phyloP scores from a whole-genome alignment of 306 rosid species.

The Oxytropis ochrocephala region DNA sequence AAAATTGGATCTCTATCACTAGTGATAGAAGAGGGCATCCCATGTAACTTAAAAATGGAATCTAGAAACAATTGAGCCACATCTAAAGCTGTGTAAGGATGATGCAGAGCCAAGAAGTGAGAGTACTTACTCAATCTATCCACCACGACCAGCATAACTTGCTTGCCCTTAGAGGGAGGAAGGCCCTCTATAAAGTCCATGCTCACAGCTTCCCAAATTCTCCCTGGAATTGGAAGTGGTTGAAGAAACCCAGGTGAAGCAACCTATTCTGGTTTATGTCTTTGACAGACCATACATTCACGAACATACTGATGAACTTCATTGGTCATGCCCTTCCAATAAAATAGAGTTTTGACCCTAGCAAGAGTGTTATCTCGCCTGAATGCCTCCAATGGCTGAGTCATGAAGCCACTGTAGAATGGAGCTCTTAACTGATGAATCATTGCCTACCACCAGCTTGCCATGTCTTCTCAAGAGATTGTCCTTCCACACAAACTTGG shows the following conservation, averaged over 20 bases:
- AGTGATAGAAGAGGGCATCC: too few species aligned
- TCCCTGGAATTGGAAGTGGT: background rate
- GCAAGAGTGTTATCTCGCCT: too few species aligned
- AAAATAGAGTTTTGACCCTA: too few species aligned
- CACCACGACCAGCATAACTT: background rate
- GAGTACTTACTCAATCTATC: background rate
- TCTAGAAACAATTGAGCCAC: background rate
- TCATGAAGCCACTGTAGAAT: too few species aligned
- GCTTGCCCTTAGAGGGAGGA: background rate
- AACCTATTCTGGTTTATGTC: background rate
- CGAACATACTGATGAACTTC: too few species aligned
- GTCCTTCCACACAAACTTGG: too few species aligned
- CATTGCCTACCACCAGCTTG: too few species aligned
- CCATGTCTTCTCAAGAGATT: too few species aligned
- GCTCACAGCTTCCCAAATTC: background rate
- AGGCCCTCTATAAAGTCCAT: background rate
- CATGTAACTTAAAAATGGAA: background rate
- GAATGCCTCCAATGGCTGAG: too few species aligned
- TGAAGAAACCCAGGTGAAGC: background rate
- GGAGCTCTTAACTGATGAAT: too few species aligned
- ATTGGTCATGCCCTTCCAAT: too few species aligned
- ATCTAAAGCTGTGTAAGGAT: slow-evolving; percentile 27
- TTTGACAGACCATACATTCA: background rate
- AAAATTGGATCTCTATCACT: too few species aligned
- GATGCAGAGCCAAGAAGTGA: background rate